These are phyloP conservation scores for Sphaerulina musiva DNA, from an alignment of 2,329 filamentous ascomycete genomes.

Conservation along the genomic window DNA sequence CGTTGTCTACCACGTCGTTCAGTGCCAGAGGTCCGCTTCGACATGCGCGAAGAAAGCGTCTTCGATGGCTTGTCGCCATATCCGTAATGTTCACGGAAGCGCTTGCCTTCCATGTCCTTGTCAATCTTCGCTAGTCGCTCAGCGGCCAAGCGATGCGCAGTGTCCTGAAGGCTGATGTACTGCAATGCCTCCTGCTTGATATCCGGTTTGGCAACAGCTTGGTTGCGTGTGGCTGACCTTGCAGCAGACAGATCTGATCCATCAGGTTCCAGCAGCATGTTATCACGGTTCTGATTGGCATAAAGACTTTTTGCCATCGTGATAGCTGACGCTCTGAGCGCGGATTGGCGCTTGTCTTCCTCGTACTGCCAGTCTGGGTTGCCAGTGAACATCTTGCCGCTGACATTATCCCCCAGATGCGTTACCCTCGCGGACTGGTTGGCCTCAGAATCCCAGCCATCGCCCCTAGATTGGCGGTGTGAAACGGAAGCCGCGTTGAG, in stretches of 20 bases:
- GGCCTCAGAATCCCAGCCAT: conserved; percentile 42
- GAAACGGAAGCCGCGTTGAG: conserved; percentile 66
- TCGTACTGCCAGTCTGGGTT: conserved; percentile 64
- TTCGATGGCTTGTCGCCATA: conserved; percentile 46
- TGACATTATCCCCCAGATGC: conserved; percentile 60
- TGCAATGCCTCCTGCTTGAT: conserved; percentile 48
- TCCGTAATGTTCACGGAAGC: conserved; percentile 73
- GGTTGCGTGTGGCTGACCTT: conserved; percentile 25
- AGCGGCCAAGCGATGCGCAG: conserved; percentile 77
- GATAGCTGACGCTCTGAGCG: conserved; percentile 72
- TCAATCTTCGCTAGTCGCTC: conserved; percentile 77
- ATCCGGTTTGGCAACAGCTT: conserved; percentile 37
- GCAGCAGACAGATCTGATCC: conserved; percentile 21
- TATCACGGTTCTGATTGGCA: conserved; percentile 48
- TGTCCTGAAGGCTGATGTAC: conserved; percentile 67
- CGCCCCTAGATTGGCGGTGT: conserved; percentile 45
- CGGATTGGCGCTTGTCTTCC: conserved; percentile 65
- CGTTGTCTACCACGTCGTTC: conserved; percentile 51
- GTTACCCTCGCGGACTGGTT: conserved; percentile 57
- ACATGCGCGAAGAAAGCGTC: conserved; percentile 45
- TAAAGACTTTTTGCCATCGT: conserved; percentile 91
- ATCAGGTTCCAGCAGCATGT: conserved; percentile 19
- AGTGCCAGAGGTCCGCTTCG: conserved; percentile 38
- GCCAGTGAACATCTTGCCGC: conserved; percentile 65
- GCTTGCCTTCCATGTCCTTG: conserved; percentile 55